A percentile compares a stretch with the other conserved stretches of the same genome.
Evolutionary conservation across 164 flowering plant genomes (phyloP).

Genomic region (Annona cherimola): DNA sequence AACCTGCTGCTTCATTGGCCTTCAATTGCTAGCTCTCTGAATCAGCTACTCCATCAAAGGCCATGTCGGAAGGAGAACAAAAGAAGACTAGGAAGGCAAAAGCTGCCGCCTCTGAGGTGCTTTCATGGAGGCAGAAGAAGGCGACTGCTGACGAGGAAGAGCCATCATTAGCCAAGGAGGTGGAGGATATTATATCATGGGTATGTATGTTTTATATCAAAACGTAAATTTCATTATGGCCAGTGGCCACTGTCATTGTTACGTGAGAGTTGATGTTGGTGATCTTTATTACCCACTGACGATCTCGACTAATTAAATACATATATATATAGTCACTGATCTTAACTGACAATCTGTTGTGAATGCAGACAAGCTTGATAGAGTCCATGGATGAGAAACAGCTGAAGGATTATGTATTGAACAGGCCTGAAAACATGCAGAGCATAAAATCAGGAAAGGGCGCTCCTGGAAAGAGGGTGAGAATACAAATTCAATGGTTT

Average conservation of each 20-base stretch:
- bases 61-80: conserved; percentile 17
- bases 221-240: not conserved
- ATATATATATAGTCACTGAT: not conserved
- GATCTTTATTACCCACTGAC: too few relatives aligned
- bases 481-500: not conserved
- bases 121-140: conserved; percentile 37
- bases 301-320: not conserved
- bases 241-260: not conserved
- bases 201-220: conserved; percentile 11
- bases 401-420: conserved; percentile 28
- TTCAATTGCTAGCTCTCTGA: not conserved
- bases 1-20: not conserved
- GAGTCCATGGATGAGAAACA: conserved; percentile 38
- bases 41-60: too few relatives aligned
- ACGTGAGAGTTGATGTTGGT: not conserved
- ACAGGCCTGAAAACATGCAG: conserved; percentile 29
- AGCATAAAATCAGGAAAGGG: conserved; percentile 22
- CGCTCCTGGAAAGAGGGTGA: conserved; percentile 27
- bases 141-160: conserved; percentile 30
- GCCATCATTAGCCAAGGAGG: conserved; percentile 24
- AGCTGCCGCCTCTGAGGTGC: conserved; percentile 6
- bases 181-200: conserved; percentile 31
- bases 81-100: conserved; percentile 14
- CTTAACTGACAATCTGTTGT: not conserved
- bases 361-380: conserved; percentile 27